These are phyloP conservation scores for Pythium brachiatum DNA, from an alignment of 352 stramenopile species.

Conservation along the genomic window DNA sequence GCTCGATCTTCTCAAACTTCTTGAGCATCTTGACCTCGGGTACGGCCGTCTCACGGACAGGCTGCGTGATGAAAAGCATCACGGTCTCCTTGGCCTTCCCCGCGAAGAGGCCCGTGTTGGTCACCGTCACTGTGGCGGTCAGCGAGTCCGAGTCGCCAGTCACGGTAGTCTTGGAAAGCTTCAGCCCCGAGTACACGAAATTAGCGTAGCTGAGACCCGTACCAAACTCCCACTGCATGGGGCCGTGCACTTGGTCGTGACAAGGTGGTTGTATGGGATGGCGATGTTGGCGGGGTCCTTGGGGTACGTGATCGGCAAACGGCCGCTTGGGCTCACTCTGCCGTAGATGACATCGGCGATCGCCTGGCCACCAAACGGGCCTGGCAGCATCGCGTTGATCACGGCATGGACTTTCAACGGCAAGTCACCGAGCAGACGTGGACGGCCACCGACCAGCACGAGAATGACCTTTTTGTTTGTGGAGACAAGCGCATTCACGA, in stretches of 20 bases:
- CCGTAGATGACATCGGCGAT: constrained; percentile 84
- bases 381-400: constrained; percentile 75
- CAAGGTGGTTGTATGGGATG: constrained; percentile 76
- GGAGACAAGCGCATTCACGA: constrained; percentile 56
- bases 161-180: constrained; percentile 33
- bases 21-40: constrained; percentile 37
- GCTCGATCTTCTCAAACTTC: constrained; percentile 46
- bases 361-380: constrained; percentile 72
- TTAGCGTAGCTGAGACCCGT: constrained; percentile 53
- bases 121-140: constrained; percentile 22
- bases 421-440: constrained; percentile 67
- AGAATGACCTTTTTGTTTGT: constrained; percentile 78
- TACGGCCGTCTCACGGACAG: constrained; percentile 17
- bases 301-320: constrained; percentile 83
- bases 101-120: constrained; percentile 24
- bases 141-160: constrained; percentile 12
- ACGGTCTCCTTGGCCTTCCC: constrained; percentile 32
- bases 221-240: constrained; percentile 63
- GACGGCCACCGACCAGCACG: constrained; percentile 74
- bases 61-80: constrained; percentile 35
- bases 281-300: constrained; percentile 54
- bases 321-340: constrained; percentile 71
- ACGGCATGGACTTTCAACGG: constrained; percentile 61
- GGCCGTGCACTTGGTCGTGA: constrained; percentile 30
- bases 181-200: constrained; percentile 47